Evolutionary conservation across 768 basidiomycete genomes (phyloP), one percentile per base, ranked within the genome.

Genomic region (Trametes sanguinea): DNA sequence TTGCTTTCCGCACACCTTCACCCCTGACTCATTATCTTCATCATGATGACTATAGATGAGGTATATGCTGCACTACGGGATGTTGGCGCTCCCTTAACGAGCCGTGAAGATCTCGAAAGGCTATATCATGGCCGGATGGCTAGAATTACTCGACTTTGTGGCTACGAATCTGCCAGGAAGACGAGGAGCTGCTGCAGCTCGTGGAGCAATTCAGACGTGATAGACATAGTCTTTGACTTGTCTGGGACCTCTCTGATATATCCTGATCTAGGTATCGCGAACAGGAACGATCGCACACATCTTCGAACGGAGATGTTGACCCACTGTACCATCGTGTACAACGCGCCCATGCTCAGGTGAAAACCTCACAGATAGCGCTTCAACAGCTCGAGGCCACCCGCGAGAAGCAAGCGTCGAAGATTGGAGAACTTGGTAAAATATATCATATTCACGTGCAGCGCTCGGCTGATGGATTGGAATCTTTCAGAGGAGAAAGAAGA

Each of bases 51-150:
- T 13, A 6, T 39, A 6, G 55, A 56, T 6, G 43, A 46, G 4
- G 33, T 47, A 7, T 40, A 47, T 40, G 45, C n/a, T 32, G 37
- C 55, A 13, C 17, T 47, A 1, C 11, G 11, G 5, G 44, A 22
- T 7, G 27, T 17, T 17, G 55, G 45, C 2, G 55, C 55, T 2
- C 55, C 5, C 65, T 58, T 40, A 30, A 42, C 29, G 32, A 53
- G n/a, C 65, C 67, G 16, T 14, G 61, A 60, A 6, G 64, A 62
- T 11, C n/a, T 62, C 17, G 33, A 39, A 11, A 50, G 64, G 30
- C 46, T 66, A 16, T 66, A 59, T 61, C 60, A 66, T 29, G 65
- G 65, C 10, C 54, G 42, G 2, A 57, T 66, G 39, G 65, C n/a
- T 51, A 11, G 65, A 63, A 22, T 45, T 59, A 5, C 47, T 66